These are phyloP conservation scores for Lactarius deliciosus DNA, from an alignment of 768 basidiomycete species.

Conservation along the genomic window DNA sequence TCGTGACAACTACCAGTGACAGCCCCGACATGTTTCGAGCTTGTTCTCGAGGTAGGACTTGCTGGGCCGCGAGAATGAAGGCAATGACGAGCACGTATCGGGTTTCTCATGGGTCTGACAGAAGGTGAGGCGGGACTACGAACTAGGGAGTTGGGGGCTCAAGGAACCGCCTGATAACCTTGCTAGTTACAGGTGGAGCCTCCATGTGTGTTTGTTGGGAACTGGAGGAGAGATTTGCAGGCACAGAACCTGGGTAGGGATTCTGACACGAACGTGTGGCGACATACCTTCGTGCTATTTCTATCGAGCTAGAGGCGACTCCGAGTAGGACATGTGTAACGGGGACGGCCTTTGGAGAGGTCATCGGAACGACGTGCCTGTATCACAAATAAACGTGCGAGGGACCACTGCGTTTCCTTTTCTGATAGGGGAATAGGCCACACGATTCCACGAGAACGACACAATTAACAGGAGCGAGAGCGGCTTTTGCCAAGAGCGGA, in stretches of 20 bases:
- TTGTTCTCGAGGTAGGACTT: background rate
- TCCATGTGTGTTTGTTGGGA: background rate
- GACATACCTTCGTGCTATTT: background rate
- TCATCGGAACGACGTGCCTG: background rate
- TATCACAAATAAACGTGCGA: background rate
- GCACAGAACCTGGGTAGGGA: background rate
- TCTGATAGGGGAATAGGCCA: background rate
- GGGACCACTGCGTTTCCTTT: background rate
- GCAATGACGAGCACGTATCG: background rate
- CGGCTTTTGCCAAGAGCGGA: background rate
- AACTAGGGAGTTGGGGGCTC: background rate
- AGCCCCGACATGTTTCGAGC: background rate
- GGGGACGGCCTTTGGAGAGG: background rate
- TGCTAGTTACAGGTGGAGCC: background rate
- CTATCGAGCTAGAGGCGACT: background rate
- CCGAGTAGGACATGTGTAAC: background rate
- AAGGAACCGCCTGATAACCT: background rate
- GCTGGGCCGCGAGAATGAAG: background rate
- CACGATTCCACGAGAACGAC: background rate
- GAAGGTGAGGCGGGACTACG: background rate
- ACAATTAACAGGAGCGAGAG: background rate
- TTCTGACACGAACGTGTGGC: background rate
- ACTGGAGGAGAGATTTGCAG: background rate
- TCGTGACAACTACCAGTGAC: background rate
- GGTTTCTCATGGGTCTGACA: background rate